Evolutionary conservation across 1,139 yeast genomes (phyloP).

Genomic region (Saccharomycopsis hybrid): DNA sequence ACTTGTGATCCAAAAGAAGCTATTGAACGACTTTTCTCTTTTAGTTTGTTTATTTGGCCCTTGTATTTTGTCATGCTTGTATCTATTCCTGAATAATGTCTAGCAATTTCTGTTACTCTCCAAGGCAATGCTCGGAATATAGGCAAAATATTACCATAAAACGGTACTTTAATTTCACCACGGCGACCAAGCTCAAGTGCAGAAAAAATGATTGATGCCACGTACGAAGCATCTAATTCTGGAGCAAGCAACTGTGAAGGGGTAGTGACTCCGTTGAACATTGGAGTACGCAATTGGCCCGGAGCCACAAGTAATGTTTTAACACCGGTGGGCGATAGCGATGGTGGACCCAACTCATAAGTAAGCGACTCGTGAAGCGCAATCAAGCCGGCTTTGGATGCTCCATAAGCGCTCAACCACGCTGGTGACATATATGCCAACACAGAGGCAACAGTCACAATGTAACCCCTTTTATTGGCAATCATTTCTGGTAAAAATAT

Average conservation of each 20-base stretch:
- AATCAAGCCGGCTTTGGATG: conserved; percentile 79
- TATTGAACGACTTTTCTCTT: conserved; percentile 1
- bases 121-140: conserved; percentile 66
- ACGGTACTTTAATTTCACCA: conserved; percentile 68
- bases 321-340: conserved; percentile 42
- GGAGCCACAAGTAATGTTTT: conserved; percentile 76
- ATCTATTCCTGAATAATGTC: conserved; percentile 60
- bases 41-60: conserved; percentile 1
- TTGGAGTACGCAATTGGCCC: conserved; percentile 69
- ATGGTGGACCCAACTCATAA: conserved; percentile 57
- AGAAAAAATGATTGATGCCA: conserved; percentile 53
- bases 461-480: conserved; percentile 55
- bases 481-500: conserved; percentile 71
- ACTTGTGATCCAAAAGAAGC: conserved; percentile 1
- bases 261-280: conserved; percentile 67
- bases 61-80: conserved; percentile 11
- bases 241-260: conserved; percentile 79
- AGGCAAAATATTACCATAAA: conserved; percentile 70
- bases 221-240: conserved; percentile 57
- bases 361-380: conserved; percentile 80
- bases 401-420: conserved; percentile 74
- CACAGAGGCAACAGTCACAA: conserved; percentile 76
- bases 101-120: conserved; percentile 52
- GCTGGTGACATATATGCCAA: conserved; percentile 85
- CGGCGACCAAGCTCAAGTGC: conserved; percentile 55